Evolutionary conservation across 805 yeast species (phyloP).

Genomic region (Wickerhamomyces hampshirensis): DNA sequence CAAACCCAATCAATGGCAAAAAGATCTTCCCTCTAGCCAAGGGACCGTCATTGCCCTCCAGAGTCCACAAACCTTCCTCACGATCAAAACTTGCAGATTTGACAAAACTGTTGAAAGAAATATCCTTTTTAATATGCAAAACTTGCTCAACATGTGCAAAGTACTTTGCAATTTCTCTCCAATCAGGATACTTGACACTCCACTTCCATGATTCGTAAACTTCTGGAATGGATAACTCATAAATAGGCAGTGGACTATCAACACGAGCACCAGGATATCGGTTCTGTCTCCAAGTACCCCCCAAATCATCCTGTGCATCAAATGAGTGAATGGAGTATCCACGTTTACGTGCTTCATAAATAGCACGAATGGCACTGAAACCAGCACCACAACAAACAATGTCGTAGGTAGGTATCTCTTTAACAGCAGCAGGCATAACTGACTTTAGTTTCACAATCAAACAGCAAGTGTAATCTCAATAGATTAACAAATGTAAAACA

Average conservation of each 20-base stretch:
- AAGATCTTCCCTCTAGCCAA: not conserved
- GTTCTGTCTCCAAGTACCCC: not conserved
- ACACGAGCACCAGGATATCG: not conserved
- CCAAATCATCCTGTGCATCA: not conserved
- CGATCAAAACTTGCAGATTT: not conserved
- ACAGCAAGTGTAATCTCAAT: too few species aligned
- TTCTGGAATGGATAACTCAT: not conserved
- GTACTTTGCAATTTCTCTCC: not conserved
- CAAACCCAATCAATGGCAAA: not conserved
- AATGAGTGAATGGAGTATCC: not conserved
- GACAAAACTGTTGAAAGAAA: not conserved
- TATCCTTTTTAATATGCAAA: not conserved
- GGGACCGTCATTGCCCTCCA: not conserved
- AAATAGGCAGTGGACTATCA: not conserved
- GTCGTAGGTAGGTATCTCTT: not conserved
- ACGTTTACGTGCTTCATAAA: not conserved
- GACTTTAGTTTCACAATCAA: too few species aligned
- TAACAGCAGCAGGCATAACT: not conserved
- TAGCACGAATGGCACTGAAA: not conserved
- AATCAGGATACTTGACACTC: not conserved
- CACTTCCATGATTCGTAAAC: not conserved
- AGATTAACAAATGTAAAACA: too few species aligned
- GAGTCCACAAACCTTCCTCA: not conserved
- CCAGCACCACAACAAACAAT: not conserved
- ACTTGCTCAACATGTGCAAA: not conserved